These are phyloP conservation scores for Fusarium duplospermum DNA, from an alignment of 2,329 filamentous ascomycete genomes.

Conservation along the genomic window DNA sequence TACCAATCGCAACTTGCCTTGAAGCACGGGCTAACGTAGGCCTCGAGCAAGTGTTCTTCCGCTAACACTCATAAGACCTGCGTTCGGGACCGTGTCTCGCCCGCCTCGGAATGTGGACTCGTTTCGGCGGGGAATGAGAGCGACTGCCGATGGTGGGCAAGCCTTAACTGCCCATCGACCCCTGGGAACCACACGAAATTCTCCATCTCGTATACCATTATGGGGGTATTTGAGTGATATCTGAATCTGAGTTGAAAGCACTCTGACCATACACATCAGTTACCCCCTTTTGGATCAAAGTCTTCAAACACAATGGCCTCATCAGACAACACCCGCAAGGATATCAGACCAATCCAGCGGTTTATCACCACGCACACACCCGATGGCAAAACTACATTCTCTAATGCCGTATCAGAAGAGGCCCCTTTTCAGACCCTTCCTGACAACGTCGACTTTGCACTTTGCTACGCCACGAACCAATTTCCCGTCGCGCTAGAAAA, in stretches of 20 bases:
- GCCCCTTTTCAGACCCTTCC: background rate
- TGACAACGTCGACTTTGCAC: slow-evolving; percentile 2
- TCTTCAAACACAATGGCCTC: background rate
- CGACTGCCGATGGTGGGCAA: background rate
- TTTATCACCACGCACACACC: slow-evolving; percentile 3
- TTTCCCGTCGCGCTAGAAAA: background rate
- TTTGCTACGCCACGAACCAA: slow-evolving; percentile 6
- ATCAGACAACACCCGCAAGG: background rate
- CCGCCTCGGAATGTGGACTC: background rate
- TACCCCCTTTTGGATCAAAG: background rate
- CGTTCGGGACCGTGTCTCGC: background rate
- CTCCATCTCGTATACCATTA: background rate
- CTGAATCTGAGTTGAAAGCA: background rate
- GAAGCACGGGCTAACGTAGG: background rate
- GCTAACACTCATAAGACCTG: background rate
- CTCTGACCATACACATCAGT: background rate
- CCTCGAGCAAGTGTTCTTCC: background rate
- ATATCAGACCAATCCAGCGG: slow-evolving; percentile 1
- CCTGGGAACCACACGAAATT: background rate
- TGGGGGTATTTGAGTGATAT: background rate
- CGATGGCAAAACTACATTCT: background rate
- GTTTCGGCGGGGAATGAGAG: background rate
- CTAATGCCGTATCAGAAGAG: background rate
- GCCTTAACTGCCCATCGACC: background rate
- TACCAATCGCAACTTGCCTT: background rate